These are phyloP conservation scores for Gossypium aridum DNA, from an alignment of 441 rosid genomes.

Conservation along the genomic window DNA sequence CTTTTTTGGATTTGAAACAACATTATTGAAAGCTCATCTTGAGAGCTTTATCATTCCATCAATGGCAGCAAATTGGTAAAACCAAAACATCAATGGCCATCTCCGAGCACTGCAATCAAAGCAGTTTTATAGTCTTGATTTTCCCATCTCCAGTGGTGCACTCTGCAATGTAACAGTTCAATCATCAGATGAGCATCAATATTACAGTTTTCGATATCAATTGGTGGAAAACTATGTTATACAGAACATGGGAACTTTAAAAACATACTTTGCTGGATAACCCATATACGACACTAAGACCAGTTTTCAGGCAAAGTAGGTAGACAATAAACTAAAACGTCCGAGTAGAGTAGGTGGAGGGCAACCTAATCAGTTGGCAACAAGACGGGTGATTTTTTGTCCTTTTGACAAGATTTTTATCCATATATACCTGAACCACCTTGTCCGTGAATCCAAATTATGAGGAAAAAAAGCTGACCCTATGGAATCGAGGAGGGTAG, in stretches of 20 bases:
- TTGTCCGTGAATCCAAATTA: too few relatives aligned
- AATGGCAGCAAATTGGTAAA: neutral
- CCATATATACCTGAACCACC: too few relatives aligned
- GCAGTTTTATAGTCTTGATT: conserved; percentile 46
- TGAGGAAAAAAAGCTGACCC: too few relatives aligned
- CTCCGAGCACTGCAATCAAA: neutral
- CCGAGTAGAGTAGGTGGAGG: neutral
- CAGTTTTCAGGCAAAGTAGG: neutral
- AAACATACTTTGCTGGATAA: neutral
- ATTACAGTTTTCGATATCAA: neutral
- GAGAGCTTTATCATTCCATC: neutral
- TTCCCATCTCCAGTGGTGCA: conserved; percentile 48
- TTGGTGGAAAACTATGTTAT: neutral
- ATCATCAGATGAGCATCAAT: neutral
- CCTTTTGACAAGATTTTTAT: too few relatives aligned
- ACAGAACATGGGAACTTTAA: neutral
- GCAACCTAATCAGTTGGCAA: neutral
- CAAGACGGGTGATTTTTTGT: too few relatives aligned
- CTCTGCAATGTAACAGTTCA: conserved; percentile 40
- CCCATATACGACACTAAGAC: neutral
- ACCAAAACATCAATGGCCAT: neutral
- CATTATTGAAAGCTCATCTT: neutral
- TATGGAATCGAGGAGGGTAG: too few relatives aligned
- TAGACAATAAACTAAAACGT: too few relatives aligned
- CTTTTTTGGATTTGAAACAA: neutral